These are phyloP conservation scores for Bipolaris victoriae DNA, from an alignment of 2,329 filamentous ascomycete genomes.

Conservation along the genomic window DNA sequence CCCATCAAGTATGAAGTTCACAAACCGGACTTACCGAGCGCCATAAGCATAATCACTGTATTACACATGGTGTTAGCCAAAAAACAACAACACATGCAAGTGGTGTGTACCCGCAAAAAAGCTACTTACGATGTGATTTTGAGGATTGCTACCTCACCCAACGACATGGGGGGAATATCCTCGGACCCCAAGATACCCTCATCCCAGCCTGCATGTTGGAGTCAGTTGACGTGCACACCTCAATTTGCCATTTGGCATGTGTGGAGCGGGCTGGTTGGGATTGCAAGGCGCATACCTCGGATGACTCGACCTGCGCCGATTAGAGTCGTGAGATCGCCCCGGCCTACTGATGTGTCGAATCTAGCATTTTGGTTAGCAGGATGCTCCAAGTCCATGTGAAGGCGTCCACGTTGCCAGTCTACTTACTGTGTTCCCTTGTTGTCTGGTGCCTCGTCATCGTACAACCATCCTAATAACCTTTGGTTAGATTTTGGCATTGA, in stretches of 20 bases:
- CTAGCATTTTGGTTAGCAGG: constrained; percentile 55
- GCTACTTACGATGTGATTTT: constrained; percentile 74
- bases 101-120: not conserved
- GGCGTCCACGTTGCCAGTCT: constrained; percentile 3
- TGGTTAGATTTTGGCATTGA: constrained; percentile 18
- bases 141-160: constrained; percentile 88
- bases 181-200: constrained; percentile 68
- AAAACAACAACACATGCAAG: not conserved
- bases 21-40: constrained; percentile 38
- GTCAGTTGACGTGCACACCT: constrained; percentile 26
- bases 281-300: constrained; percentile 65
- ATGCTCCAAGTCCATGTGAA: not conserved
- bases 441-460: constrained; percentile 66
- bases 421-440: constrained; percentile 74
- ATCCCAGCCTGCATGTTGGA: constrained; percentile 54
- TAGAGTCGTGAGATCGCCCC: constrained; percentile 74
- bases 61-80: constrained; percentile 23
- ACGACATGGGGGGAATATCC: constrained; percentile 69
- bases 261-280: constrained; percentile 6
- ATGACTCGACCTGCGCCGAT: constrained; percentile 90
- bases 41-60: constrained; percentile 49
- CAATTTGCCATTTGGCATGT: constrained; percentile 4
- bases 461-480: constrained; percentile 66
- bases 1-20: constrained; percentile 1
- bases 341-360: constrained; percentile 85